Base-by-base conservation (phyloP, 192 early-diverging fungal species). In the Coemansia sp. region DNA sequence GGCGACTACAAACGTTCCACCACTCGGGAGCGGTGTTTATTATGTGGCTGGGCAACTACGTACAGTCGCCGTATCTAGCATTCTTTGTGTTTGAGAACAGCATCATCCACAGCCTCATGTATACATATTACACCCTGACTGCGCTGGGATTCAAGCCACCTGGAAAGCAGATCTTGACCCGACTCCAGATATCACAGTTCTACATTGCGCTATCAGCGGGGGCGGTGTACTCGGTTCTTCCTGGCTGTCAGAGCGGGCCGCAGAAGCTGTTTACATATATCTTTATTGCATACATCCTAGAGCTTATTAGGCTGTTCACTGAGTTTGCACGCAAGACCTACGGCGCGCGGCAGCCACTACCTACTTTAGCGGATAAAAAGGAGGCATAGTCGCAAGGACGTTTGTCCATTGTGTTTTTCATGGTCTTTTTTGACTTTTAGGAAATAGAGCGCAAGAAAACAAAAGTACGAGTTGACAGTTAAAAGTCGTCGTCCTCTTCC, bases 41-140 rank as follows among this genome's bases (percentile, higher is more conserved):
- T 60, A 95, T 95, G 94, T 93, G 90, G 90, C 75, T 88, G 31
- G 90, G 91, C 54, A 90, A 91, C 72, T 86, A 88, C 62, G 88
- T 86, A 63, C 89, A 89, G 75, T 86, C 92, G 17, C 87, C 90
- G 24, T 90, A 91, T 42, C 88, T 92, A 75, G 90, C 92, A 88
- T 91, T 95, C 73, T 94, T 94, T 81, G 93, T 93, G 56, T 75
- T 83, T 69, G 81, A 83, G 45, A 95, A 95, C 84, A 93, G 92
- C 24, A 90, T 93, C 70, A 91, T 95, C 57, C 94, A 95, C 84
- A 88, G 90, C 63, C 68, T 95, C 64, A 95, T 95, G 94, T 95
- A 95, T 82, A 75, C 73, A 41, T 94, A 94, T 85, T 95, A 95
- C 74, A 87, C 89, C 50, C 77, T 86, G 56, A 93, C 92, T 11